Conservation (phyloP, 176 grass and related monocot genomes). For the Avena eriantha region DNA sequence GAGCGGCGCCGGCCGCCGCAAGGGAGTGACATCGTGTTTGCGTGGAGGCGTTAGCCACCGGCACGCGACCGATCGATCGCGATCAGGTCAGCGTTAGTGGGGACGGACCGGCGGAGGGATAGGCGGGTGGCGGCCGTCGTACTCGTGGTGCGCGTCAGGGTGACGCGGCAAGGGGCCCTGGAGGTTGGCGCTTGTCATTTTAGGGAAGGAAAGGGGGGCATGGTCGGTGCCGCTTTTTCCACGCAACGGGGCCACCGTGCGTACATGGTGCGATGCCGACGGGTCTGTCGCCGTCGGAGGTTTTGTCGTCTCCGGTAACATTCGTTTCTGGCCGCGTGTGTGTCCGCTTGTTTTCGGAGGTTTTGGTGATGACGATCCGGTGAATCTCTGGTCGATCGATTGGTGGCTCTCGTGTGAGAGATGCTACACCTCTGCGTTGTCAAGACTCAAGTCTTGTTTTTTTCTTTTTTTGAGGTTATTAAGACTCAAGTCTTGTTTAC, state of each 20-base stretch:
- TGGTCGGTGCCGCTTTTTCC: constrained; percentile 56
- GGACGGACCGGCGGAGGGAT: too few species aligned
- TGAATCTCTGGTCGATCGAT: neutral
- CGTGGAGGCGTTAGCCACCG: too few species aligned
- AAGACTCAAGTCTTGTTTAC: too few species aligned
- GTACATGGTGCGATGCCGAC: neutral
- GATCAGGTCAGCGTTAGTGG: too few species aligned
- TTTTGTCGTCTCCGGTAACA: neutral
- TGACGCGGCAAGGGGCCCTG: neutral
- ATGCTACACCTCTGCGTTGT: too few species aligned
- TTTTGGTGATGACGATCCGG: neutral
- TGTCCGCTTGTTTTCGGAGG: neutral
- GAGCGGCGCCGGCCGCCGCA: too few species aligned
- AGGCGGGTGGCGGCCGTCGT: too few species aligned
- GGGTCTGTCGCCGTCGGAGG: constrained; percentile 33
- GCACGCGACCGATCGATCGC: too few species aligned
- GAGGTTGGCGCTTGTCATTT: neutral
- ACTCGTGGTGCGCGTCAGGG: neutral
- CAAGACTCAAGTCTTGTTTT: too few species aligned
- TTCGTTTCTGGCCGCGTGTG: neutral
- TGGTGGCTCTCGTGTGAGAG: too few species aligned
- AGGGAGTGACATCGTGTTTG: too few species aligned
- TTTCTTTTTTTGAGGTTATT: too few species aligned
- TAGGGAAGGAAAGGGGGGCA: neutral
- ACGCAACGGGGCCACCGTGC: constrained; percentile 5